phyloP scores from a whole-genome alignment of 768 basidiomycete species.

The Pilatotrama ljubarskyi region DNA sequence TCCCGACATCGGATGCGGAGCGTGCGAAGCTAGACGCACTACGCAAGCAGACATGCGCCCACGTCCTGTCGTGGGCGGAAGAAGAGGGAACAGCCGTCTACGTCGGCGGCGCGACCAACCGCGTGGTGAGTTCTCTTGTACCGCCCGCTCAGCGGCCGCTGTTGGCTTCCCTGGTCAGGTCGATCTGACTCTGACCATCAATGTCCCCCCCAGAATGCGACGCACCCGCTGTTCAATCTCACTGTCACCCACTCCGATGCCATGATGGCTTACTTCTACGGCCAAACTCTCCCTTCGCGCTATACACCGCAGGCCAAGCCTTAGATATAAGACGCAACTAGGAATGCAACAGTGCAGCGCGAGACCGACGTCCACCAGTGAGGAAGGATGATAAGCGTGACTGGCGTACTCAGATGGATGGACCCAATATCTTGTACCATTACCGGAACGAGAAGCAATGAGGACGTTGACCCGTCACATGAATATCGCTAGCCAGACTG shows the following conservation, averaged over 20 bases:
- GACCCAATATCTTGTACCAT: background rate
- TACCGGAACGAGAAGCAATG: background rate
- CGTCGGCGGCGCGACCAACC: slow-evolving; percentile 62
- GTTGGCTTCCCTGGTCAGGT: background rate
- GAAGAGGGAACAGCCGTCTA: slow-evolving; percentile 57
- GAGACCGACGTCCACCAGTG: background rate
- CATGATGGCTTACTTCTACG: slow-evolving; percentile 75
- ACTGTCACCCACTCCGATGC: slow-evolving; percentile 65
- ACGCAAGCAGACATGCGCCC: slow-evolving; percentile 50
- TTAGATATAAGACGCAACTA: background rate
- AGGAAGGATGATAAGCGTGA: background rate
- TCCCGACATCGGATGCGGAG: slow-evolving; percentile 14
- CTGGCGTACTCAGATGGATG: background rate
- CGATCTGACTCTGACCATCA: background rate
- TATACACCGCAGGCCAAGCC: background rate
- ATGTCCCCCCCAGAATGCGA: slow-evolving; percentile 60
- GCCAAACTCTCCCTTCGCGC: slow-evolving; percentile 49
- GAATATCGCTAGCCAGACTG: too few relatives aligned
- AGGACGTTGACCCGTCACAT: background rate
- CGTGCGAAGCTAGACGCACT: slow-evolving; percentile 31
- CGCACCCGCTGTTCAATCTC: slow-evolving; percentile 77
- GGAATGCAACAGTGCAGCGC: too few relatives aligned
- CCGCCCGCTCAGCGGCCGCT: too few relatives aligned
- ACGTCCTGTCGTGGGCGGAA: slow-evolving; percentile 65
- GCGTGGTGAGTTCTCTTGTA: slow-evolving; percentile 49